A percentile compares a stretch with the other conserved stretches of the same genome.
Conservation (phyloP, 148 eudicot genomes). For the Rhododendron simsii region DNA sequence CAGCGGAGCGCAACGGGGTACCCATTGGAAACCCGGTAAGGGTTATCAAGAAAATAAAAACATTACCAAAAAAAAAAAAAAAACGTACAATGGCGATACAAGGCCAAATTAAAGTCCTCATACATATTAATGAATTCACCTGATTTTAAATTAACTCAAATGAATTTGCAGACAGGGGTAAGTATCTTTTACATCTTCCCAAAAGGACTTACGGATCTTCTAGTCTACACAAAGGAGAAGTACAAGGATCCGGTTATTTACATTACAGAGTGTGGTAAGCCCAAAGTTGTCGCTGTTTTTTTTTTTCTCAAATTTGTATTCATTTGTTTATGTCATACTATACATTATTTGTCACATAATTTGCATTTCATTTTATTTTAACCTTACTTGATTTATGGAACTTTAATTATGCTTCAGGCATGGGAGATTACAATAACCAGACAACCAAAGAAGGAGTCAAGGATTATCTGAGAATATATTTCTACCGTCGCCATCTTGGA, state of each 20-base stretch:
- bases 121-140: neutral
- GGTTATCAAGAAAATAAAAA: neutral
- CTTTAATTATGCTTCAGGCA: neutral
- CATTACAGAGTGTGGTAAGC: slow-evolving; percentile 21
- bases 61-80: neutral
- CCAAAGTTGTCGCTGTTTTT: neutral
- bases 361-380: no score
- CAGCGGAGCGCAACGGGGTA: neutral
- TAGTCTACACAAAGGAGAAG: slow-evolving; percentile 19
- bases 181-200: neutral
- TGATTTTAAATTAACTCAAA: neutral
- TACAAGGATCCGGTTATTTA: slow-evolving; percentile 23
- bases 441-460: neutral
- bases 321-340: neutral
- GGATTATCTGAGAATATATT: neutral
- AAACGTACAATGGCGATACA: no score
- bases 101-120: neutral
- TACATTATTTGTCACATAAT: neutral
- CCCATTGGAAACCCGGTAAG: neutral
- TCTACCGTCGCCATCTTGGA: neutral
- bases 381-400: neutral
- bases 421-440: neutral
- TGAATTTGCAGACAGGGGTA: neutral
- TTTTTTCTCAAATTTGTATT: neutral
- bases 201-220: slow-evolving; percentile 12